These are phyloP conservation scores for Cladochytrium replicatum DNA, from an alignment of 192 early-diverging fungal species.

Conservation along the genomic window DNA sequence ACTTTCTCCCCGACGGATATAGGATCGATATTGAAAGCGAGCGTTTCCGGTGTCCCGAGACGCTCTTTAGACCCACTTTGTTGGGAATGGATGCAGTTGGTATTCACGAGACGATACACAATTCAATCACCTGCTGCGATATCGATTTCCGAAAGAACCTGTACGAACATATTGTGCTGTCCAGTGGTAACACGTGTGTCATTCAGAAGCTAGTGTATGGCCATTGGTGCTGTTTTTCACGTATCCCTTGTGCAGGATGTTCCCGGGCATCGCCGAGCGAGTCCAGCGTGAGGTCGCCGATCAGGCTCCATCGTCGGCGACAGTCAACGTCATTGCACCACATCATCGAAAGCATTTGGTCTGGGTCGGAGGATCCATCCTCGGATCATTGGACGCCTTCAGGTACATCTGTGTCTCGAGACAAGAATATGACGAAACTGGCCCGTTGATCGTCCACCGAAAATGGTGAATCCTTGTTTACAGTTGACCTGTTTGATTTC, in stretches of 20 bases:
- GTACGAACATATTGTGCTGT: constrained; percentile 93
- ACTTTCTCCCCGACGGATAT: constrained; percentile 97
- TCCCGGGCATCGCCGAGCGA: constrained; percentile 91
- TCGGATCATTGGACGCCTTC: constrained; percentile 96
- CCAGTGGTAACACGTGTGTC: constrained; percentile 95
- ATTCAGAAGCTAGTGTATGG: too few species aligned
- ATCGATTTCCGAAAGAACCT: constrained; percentile 93
- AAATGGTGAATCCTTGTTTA: too few species aligned
- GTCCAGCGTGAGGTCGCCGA: constrained; percentile 97
- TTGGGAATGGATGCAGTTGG: constrained; percentile 81
- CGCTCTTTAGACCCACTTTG: constrained; percentile 93
- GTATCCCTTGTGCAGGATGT: too few species aligned
- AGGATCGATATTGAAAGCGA: constrained; percentile 96
- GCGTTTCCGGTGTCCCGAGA: constrained; percentile 95
- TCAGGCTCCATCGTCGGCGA: constrained; percentile 88
- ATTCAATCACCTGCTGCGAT: constrained; percentile 95
- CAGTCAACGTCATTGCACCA: constrained; percentile 96
- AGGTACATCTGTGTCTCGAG: constrained; percentile 98
- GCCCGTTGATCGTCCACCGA: constrained; percentile 95
- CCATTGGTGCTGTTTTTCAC: too few species aligned
- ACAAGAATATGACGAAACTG: constrained; percentile 97
- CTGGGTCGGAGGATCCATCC: constrained; percentile 98
- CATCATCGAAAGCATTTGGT: constrained; percentile 98
- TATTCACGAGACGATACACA: constrained; percentile 95
- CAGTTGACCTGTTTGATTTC: too few species aligned